Conservation (phyloP, 768 basidiomycete species). For the Rhodotorula toruloides region DNA sequence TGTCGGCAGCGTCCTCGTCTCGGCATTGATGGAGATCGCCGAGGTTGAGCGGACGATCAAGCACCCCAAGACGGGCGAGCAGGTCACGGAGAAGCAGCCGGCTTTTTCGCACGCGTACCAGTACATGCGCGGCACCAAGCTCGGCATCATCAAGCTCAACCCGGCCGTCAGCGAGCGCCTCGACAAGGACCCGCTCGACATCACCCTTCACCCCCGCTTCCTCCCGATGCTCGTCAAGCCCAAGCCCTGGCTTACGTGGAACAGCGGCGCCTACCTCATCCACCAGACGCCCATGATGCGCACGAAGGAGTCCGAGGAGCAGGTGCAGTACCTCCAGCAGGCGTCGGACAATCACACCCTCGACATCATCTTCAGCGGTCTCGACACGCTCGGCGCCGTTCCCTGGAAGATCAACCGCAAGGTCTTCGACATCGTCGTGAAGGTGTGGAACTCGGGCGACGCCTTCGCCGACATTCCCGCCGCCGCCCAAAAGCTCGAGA, state of each 20-base stretch:
- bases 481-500: slow-evolving; percentile 51
- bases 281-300: slow-evolving; percentile 76
- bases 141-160: slow-evolving; percentile 87
- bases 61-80: slow-evolving; percentile 60
- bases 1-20: slow-evolving; percentile 75
- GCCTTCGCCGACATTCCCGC: slow-evolving; percentile 80
- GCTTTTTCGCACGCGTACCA: slow-evolving; percentile 91
- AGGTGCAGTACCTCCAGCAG: slow-evolving; percentile 66
- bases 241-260: slow-evolving; percentile 71
- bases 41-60: slow-evolving; percentile 53
- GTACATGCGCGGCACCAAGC: slow-evolving; percentile 82
- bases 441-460: slow-evolving; percentile 82
- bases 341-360: slow-evolving; percentile 70
- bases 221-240: slow-evolving; percentile 93
- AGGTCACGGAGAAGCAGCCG: slow-evolving; percentile 64
- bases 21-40: slow-evolving; percentile 77
- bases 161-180: slow-evolving; percentile 70
- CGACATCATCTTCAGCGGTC: slow-evolving; percentile 76
- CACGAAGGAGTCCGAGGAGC: slow-evolving; percentile 80
- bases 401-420: slow-evolving; percentile 82
- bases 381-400: slow-evolving; percentile 83
- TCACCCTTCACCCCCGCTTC: slow-evolving; percentile 82
- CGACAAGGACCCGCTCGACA: slow-evolving; percentile 63
- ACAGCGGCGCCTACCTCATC: slow-evolving; percentile 76
- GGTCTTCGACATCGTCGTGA: slow-evolving; percentile 66